Conservation (phyloP, 306 rosid genomes). For the Abrus precatorius region DNA sequence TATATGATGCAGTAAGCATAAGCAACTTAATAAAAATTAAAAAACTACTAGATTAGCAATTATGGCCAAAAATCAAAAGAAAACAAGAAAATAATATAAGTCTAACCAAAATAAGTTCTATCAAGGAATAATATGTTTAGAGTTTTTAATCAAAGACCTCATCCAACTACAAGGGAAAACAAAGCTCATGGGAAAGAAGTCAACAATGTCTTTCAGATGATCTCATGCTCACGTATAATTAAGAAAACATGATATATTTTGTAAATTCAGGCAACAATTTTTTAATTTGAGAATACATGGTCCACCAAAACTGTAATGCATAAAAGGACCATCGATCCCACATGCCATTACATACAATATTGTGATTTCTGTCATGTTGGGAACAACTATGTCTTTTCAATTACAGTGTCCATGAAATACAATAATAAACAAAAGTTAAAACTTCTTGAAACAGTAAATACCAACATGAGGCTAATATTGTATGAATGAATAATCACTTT, state of each 20-base stretch:
- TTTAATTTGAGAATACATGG: background rate
- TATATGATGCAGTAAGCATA: constrained; percentile 19
- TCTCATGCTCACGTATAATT: constrained; percentile 4
- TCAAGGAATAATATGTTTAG: background rate
- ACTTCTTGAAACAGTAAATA: constrained; percentile 29
- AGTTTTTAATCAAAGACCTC: constrained; percentile 32
- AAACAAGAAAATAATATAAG: constrained; percentile 24
- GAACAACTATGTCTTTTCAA: constrained; percentile 21
- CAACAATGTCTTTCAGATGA: background rate
- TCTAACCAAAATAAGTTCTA: constrained; percentile 25
- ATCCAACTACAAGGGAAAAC: constrained; percentile 26
- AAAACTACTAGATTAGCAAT: background rate
- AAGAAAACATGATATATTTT: constrained; percentile 9
- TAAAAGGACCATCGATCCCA: constrained; percentile 26
- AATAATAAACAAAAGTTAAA: constrained; percentile 18
- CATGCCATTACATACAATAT: constrained; percentile 2
- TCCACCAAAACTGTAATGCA: constrained; percentile 25
- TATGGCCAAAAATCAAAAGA: constrained; percentile 34
- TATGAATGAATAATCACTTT: constrained; percentile 26
- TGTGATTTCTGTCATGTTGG: constrained; percentile 25
- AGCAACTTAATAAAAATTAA: background rate
- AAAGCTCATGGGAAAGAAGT: constrained; percentile 35
- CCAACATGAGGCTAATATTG: constrained; percentile 25
- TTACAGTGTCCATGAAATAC: constrained; percentile 21
- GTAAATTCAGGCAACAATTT: background rate